Evolutionary conservation across 257 asterid genomes (phyloP).

Genomic region (Misopates orontium): DNA sequence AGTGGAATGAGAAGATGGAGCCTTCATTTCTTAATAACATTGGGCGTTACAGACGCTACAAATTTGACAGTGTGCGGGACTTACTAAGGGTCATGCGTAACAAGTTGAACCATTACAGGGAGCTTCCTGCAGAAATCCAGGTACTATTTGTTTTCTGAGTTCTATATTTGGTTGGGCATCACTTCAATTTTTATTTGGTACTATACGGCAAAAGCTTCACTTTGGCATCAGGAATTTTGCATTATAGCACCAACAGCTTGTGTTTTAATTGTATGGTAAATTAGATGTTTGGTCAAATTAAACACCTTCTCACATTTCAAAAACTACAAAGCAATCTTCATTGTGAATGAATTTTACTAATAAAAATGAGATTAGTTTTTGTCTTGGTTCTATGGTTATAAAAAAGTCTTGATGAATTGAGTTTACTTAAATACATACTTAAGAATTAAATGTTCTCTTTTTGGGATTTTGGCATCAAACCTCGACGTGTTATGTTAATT

Average conservation of each 20-base stretch:
- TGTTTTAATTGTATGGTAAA: no score
- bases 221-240: neutral
- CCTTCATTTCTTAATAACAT: constrained; percentile 61
- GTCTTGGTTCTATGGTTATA: no score
- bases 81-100: constrained; percentile 88
- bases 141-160: constrained; percentile 35
- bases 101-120: constrained; percentile 88
- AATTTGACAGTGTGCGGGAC: constrained; percentile 85
- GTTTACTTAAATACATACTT: no score
- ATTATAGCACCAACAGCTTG: neutral
- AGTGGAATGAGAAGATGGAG: constrained; percentile 90
- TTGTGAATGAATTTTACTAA: no score
- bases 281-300: no score
- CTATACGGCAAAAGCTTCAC: neutral
- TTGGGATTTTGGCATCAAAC: no score
- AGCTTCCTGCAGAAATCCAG: constrained; percentile 89
- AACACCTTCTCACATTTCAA: no score
- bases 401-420: no score
- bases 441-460: no score
- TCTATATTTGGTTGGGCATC: neutral
- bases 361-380: no score
- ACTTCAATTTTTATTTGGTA: neutral
- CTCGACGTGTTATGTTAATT: no score
- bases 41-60: constrained; percentile 71
- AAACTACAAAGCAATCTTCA: no score